Evolutionary conservation across 257 asterid genomes (phyloP).

Genomic region (Solanum lycopersicoides): DNA sequence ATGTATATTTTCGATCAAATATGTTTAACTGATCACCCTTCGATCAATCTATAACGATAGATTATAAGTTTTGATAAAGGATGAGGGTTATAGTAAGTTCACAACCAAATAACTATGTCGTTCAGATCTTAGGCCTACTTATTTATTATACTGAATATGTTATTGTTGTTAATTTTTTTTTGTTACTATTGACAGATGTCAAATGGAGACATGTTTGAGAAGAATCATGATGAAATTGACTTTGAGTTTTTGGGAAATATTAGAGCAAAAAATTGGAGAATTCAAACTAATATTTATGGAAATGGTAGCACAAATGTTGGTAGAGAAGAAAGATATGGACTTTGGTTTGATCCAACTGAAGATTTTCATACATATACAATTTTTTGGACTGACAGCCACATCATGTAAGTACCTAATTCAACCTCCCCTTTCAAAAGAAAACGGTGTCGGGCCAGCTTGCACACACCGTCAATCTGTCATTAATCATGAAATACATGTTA

Average conservation of each 20-base stretch:
- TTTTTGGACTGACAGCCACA: conserved; percentile 52
- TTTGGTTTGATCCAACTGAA: conserved; percentile 85
- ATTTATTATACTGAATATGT: too few relatives aligned
- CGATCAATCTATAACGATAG: background rate
- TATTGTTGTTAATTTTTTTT: background rate
- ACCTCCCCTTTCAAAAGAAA: background rate
- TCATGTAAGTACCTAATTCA: conserved; percentile 37
- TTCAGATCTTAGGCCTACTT: too few relatives aligned
- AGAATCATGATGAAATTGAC: conserved; percentile 83
- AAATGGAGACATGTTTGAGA: conserved; percentile 56
- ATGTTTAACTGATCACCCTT: background rate
- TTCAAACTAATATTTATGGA: conserved; percentile 81
- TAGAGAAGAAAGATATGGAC: conserved; percentile 81
- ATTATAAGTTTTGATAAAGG: background rate
- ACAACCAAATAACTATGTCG: too few relatives aligned
- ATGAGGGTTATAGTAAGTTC: background rate
- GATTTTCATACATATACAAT: conserved; percentile 68
- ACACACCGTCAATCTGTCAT: background rate
- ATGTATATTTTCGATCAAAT: background rate
- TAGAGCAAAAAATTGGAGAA: conserved; percentile 79
- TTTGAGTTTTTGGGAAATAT: conserved; percentile 84
- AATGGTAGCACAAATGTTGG: conserved; percentile 78
- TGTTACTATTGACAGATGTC: conserved; percentile 45
- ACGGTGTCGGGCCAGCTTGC: background rate
- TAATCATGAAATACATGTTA: background rate